Percentiles rank a stretch among this genome's conserved stretches.
Evolutionary conservation across 495 filamentous ascomycete species (phyloP).

Genomic region (Aspergillus nidulans): DNA sequence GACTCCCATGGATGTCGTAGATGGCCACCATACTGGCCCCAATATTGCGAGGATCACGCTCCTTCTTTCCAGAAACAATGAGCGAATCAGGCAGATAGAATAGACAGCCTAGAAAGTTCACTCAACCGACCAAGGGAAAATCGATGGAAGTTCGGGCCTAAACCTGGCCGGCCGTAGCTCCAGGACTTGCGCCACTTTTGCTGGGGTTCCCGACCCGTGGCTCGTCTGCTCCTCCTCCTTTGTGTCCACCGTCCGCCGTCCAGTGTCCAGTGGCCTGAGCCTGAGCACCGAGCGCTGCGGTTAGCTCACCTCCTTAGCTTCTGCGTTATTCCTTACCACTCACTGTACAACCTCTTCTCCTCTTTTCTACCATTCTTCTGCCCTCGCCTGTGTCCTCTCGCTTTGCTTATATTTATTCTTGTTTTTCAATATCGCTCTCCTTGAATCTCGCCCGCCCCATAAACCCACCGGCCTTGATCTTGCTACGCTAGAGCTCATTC

Average conservation of each 20-base stretch:
- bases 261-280: slow-evolving; percentile 18
- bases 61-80: neutral
- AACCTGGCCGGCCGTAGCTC: slow-evolving; percentile 13
- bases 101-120: neutral
- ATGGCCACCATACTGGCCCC: slow-evolving; percentile 1
- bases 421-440: neutral
- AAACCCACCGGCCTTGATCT: neutral
- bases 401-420: slow-evolving; percentile 13
- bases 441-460: slow-evolving; percentile 8
- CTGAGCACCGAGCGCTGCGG: slow-evolving; percentile 1
- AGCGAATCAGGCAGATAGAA: slow-evolving; percentile 2
- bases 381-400: slow-evolving; percentile 9
- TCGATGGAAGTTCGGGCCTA: slow-evolving; percentile 1
- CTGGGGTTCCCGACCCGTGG: slow-evolving; percentile 24
- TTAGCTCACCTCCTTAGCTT: slow-evolving; percentile 19
- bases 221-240: slow-evolving; percentile 21
- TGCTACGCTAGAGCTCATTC: slow-evolving; percentile 11
- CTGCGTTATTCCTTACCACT: slow-evolving; percentile 13
- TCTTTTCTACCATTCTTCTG: slow-evolving; percentile 13
- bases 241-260: slow-evolving; percentile 15
- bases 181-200: slow-evolving; percentile 22
- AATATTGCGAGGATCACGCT: slow-evolving; percentile 3
- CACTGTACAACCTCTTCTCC: slow-evolving; percentile 22
- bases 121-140: neutral
- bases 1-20: slow-evolving; percentile 1